Conservation (phyloP, 2,329 filamentous ascomycete species). For the Aureobasidium mangrovei region DNA sequence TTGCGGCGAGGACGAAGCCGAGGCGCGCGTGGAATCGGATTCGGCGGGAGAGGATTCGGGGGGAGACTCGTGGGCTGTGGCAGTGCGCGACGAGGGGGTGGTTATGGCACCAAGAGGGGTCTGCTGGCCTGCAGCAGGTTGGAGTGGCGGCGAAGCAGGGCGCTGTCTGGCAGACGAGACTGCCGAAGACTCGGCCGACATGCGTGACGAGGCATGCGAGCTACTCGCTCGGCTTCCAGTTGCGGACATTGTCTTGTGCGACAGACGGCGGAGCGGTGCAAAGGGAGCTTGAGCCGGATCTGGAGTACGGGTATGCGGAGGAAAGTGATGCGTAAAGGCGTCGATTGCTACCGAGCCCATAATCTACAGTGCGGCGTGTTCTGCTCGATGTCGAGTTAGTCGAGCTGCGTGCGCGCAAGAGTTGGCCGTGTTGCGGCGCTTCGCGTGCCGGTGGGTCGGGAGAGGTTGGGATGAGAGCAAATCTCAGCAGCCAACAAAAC, state of each 20-base stretch:
- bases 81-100: background rate
- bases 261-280: background rate
- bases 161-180: background rate
- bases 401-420: background rate
- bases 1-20: slow-evolving; percentile 36
- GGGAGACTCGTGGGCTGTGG: slow-evolving; percentile 30
- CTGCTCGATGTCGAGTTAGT: slow-evolving; percentile 7
- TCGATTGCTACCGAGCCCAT: slow-evolving; percentile 59
- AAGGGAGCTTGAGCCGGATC: background rate
- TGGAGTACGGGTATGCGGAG: slow-evolving; percentile 9
- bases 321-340: slow-evolving; percentile 58
- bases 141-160: background rate
- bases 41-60: slow-evolving; percentile 28
- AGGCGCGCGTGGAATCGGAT: slow-evolving; percentile 21
- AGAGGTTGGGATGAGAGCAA: background rate
- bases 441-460: background rate
- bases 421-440: background rate
- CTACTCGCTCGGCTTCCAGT: slow-evolving; percentile 11
- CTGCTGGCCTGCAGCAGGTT: slow-evolving; percentile 9
- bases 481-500: slow-evolving; percentile 11
- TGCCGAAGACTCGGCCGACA: background rate
- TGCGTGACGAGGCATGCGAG: slow-evolving; percentile 7
- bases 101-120: slow-evolving; percentile 1
- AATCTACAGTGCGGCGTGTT: slow-evolving; percentile 25
- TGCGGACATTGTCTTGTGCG: slow-evolving; percentile 16